Conservation (phyloP, 805 yeast species). For the Sungouiozyma ichnusensis region DNA sequence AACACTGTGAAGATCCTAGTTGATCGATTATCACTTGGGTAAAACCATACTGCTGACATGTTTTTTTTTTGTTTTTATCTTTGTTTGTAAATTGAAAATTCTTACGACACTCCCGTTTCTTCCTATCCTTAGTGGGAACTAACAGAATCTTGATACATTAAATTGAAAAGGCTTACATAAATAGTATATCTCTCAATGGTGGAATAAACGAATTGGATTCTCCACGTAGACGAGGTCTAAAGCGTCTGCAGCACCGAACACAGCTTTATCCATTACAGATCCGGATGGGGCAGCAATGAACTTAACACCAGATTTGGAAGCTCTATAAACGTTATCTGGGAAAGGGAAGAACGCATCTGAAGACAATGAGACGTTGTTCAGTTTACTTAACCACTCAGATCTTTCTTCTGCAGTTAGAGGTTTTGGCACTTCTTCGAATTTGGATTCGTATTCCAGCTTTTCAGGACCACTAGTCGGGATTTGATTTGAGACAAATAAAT, state of each 20-base stretch:
- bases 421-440: conserved; percentile 72
- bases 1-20: conserved; percentile 89
- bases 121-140: background rate
- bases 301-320: conserved; percentile 92
- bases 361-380: conserved; percentile 79
- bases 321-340: conserved; percentile 98
- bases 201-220: conserved; percentile 96
- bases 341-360: conserved; percentile 99
- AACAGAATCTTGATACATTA: background rate
- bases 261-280: conserved; percentile 95
- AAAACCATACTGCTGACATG: conserved; percentile 99
- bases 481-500: conserved; percentile 82
- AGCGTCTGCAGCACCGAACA: conserved; percentile 90
- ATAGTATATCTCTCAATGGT: no score
- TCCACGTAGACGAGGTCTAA: conserved; percentile 86
- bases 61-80: conserved; percentile 9
- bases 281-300: conserved; percentile 96
- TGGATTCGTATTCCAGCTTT: conserved; percentile 81
- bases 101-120: background rate
- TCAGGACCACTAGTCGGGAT: conserved; percentile 90
- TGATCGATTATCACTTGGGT: conserved; percentile 96
- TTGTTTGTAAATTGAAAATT: background rate
- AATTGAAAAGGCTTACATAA: background rate
- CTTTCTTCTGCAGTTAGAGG: conserved; percentile 80
- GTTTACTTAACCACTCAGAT: conserved; percentile 72